Conservation (phyloP, 2,329 filamentous ascomycete genomes). For the Tolypocladium album region DNA sequence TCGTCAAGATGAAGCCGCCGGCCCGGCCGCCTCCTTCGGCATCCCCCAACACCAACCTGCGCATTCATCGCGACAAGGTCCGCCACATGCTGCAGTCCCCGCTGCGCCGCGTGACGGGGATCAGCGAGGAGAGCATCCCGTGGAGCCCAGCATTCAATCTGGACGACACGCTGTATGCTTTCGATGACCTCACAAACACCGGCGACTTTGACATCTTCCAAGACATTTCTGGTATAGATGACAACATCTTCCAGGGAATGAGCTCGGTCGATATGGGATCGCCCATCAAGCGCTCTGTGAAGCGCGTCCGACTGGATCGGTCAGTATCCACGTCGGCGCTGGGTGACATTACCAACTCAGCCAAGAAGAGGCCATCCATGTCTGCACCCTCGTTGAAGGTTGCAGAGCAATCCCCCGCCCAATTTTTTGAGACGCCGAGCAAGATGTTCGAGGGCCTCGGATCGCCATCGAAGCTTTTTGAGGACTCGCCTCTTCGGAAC, state of each 20-base stretch:
- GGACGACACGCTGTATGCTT: slow-evolving; percentile 42
- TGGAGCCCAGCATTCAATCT: slow-evolving; percentile 60
- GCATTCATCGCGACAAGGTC: slow-evolving; percentile 77
- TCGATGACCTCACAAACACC: slow-evolving; percentile 38
- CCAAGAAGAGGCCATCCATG: slow-evolving; percentile 38
- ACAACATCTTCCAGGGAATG: slow-evolving; percentile 24
- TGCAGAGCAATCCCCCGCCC: slow-evolving; percentile 26
- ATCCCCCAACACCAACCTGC: slow-evolving; percentile 86
- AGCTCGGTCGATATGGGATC: slow-evolving; percentile 46
- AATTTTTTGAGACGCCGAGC: slow-evolving; percentile 43
- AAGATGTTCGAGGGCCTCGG: slow-evolving; percentile 44
- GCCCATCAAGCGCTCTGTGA: slow-evolving; percentile 53
- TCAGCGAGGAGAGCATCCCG: slow-evolving; percentile 36
- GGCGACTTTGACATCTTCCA: slow-evolving; percentile 55
- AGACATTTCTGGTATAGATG: slow-evolving; percentile 20
- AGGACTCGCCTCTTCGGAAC: slow-evolving; percentile 21
- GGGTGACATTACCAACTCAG: slow-evolving; percentile 46
- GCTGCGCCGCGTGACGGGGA: slow-evolving; percentile 33
- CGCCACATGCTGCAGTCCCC: slow-evolving; percentile 74
- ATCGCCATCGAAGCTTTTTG: slow-evolving; percentile 43
- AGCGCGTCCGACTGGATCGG: slow-evolving; percentile 51
- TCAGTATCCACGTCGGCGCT: slow-evolving; percentile 52
- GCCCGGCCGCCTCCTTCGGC: slow-evolving; percentile 54
- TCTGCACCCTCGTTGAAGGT: slow-evolving; percentile 41
- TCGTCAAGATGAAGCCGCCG: slow-evolving; percentile 66